These are phyloP conservation scores for Candida frijolesensis DNA, from an alignment of 1,139 yeast genomes.

Conservation along the genomic window DNA sequence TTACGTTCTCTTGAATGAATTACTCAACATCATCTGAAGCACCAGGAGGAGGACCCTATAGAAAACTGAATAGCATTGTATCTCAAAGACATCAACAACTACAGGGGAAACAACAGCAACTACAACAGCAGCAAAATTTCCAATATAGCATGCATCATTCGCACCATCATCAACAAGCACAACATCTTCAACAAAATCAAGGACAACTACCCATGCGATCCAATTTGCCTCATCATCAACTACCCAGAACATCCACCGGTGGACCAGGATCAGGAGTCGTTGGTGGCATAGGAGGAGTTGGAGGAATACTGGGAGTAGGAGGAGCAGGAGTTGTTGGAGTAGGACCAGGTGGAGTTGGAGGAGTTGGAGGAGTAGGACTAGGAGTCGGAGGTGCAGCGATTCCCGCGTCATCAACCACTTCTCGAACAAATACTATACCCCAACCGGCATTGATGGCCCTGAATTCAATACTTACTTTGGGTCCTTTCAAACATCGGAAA, in stretches of 20 bases:
- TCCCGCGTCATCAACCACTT: conserved; percentile 2
- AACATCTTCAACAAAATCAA: conserved; percentile 6
- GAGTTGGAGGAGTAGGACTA: not conserved
- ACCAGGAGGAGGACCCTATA: conserved; percentile 8
- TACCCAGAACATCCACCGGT: conserved; percentile 3
- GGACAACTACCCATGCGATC: conserved; percentile 7
- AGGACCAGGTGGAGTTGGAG: not conserved
- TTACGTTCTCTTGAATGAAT: conserved; percentile 6
- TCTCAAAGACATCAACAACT: not conserved
- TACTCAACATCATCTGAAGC: conserved; percentile 11
- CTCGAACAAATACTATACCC: conserved; percentile 21
- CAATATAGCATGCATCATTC: conserved; percentile 1
- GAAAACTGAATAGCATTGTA: conserved; percentile 11
- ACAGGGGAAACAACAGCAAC: not conserved
- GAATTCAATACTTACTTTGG: conserved; percentile 67
- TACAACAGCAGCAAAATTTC: not conserved
- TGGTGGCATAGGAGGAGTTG: not conserved
- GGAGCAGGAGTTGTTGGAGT: not conserved
- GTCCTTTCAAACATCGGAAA: conserved; percentile 72
- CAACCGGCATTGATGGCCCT: conserved; percentile 63
- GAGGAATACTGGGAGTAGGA: not conserved
- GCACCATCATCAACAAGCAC: conserved; percentile 11
- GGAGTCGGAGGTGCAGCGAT: not conserved
- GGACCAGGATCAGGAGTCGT: conserved; percentile 4
- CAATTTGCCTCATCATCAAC: conserved; percentile 8